These are phyloP conservation scores for Thymus mandschuricus DNA, from an alignment of 257 asterid genomes.

Conservation along the genomic window DNA sequence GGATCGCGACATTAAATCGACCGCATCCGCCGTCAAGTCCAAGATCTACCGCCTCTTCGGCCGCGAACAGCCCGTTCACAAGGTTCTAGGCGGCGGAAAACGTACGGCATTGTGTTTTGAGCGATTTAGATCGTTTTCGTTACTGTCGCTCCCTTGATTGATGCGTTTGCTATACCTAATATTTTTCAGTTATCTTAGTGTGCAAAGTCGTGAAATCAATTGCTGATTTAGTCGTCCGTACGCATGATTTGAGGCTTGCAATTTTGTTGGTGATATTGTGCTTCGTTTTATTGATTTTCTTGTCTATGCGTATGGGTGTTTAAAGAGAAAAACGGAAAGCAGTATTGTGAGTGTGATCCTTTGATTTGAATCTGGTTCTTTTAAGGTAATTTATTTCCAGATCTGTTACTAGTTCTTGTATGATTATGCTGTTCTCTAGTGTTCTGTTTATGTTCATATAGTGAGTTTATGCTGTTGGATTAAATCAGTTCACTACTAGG, in stretches of 20 bases:
- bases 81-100: slow-evolving; percentile 85
- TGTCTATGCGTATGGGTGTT: background rate
- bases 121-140: slow-evolving; percentile 8
- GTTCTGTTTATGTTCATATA: background rate
- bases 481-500: background rate
- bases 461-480: slow-evolving; percentile 1
- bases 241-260: background rate
- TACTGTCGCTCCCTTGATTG: background rate
- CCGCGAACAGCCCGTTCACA: slow-evolving; percentile 75
- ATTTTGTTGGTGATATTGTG: background rate
- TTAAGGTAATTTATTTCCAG: slow-evolving; percentile 14
- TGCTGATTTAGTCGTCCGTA: slow-evolving; percentile 3
- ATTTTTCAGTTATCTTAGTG: slow-evolving; percentile 17
- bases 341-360: background rate
- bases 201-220: background rate
- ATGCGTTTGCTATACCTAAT: slow-evolving; percentile 12
- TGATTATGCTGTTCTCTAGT: background rate
- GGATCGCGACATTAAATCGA: slow-evolving; percentile 46
- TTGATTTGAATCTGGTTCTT: slow-evolving; percentile 16
- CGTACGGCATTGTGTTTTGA: slow-evolving; percentile 46
- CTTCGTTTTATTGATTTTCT: background rate
- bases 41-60: slow-evolving; percentile 85
- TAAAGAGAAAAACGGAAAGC: background rate
- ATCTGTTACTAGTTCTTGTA: slow-evolving; percentile 20
- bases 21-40: slow-evolving; percentile 51